These are phyloP conservation scores for Ophiostoma triangulosporum DNA, from an alignment of 2,329 filamentous ascomycete genomes.

Conservation along the genomic window DNA sequence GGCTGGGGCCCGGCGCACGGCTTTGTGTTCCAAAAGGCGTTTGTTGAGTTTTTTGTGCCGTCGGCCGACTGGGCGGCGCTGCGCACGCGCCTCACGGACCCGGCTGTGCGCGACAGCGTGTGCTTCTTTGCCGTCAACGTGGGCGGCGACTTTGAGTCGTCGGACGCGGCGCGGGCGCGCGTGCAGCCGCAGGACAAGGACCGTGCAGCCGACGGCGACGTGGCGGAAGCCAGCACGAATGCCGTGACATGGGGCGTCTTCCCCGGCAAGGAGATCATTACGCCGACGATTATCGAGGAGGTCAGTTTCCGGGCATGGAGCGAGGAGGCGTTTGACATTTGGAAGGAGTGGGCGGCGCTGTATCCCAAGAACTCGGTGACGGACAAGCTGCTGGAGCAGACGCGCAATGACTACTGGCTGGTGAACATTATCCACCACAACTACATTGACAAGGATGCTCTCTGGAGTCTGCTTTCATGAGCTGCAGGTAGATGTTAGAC, in stretches of 20 bases:
- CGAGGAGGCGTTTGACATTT: constrained; percentile 93
- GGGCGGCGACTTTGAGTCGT: constrained; percentile 64
- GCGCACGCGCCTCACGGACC: constrained; percentile 42
- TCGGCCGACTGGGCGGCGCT: constrained; percentile 56
- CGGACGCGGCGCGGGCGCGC: constrained; percentile 30
- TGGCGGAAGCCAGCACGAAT: constrained; percentile 51
- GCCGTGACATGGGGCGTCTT: constrained; percentile 99
- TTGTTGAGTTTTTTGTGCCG: constrained; percentile 91
- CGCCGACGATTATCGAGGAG: constrained; percentile 95
- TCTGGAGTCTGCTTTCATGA: constrained; percentile 52
- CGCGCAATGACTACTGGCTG: constrained; percentile 64
- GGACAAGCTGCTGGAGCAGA: constrained; percentile 53
- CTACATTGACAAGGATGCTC: constrained; percentile 53
- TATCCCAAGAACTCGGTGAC: constrained; percentile 64
- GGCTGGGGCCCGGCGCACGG: constrained; percentile 89
- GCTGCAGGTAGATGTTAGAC: background rate
- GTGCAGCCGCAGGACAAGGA: constrained; percentile 18
- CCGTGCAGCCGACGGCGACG: constrained; percentile 12
- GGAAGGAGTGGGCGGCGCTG: constrained; percentile 83
- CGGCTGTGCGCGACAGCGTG: constrained; percentile 50
- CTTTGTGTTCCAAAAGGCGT: constrained; percentile 96
- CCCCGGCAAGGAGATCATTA: constrained; percentile 95
- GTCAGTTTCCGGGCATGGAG: constrained; percentile 95
- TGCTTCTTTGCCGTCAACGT: constrained; percentile 82
- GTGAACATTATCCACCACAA: constrained; percentile 84